phyloP scores from a whole-genome alignment of 1,284 basidiomycete genomes.

The Veloporphyrellus conicus region DNA sequence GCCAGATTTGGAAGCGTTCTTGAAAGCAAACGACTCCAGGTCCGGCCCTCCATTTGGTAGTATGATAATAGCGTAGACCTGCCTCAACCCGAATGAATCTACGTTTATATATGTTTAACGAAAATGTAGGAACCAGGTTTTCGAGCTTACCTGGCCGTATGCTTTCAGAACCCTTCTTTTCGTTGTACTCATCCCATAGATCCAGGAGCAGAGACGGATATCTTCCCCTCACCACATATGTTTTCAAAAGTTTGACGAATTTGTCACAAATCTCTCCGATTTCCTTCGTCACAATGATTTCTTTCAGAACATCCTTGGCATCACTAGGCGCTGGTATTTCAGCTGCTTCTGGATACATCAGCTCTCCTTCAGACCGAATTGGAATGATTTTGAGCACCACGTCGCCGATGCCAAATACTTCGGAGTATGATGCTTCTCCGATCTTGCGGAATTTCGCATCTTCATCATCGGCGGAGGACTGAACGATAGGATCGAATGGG shows the following conservation, averaged over 20 bases:
- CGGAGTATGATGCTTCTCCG: slow-evolving; percentile 94
- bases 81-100: slow-evolving; percentile 72
- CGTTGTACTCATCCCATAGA: slow-evolving; percentile 83
- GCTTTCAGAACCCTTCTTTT: slow-evolving; percentile 73
- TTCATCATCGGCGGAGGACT: slow-evolving; percentile 24
- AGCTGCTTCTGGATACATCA: slow-evolving; percentile 17
- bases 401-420: slow-evolving; percentile 87
- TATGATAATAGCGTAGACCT: slow-evolving; percentile 84
- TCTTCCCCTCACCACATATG: slow-evolving; percentile 79
- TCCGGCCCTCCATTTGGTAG: slow-evolving; percentile 87
- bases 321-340: slow-evolving; percentile 68
- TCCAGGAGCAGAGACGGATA: slow-evolving; percentile 78
- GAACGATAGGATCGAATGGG: slow-evolving; percentile 62
- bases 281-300: slow-evolving; percentile 80
- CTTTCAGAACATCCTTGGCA: slow-evolving; percentile 75
- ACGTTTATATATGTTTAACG: slow-evolving; percentile 9
- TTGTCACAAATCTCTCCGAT: slow-evolving; percentile 71
- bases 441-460: slow-evolving; percentile 67
- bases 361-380: slow-evolving; percentile 48
- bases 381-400: slow-evolving; percentile 83
- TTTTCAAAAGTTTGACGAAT: slow-evolving; percentile 75
- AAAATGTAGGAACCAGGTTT: neutral
- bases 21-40: slow-evolving; percentile 77
- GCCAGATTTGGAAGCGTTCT: slow-evolving; percentile 41
- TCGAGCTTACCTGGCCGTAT: slow-evolving; percentile 68